phyloP scores from a whole-genome alignment of 257 asterid species.

The Jacaranda mimosifolia region DNA sequence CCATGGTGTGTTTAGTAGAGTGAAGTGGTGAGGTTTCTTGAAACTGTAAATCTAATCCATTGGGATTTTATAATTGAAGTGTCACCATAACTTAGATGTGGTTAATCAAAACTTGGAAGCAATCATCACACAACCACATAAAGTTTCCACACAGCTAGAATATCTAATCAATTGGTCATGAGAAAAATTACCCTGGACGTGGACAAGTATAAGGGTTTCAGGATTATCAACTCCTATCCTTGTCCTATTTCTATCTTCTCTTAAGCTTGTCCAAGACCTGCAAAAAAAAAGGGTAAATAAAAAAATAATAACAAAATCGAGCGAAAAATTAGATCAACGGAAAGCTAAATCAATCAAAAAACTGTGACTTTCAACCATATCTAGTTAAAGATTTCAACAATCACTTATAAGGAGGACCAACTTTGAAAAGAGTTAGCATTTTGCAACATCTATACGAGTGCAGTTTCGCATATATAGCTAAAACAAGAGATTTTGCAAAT shows the following conservation, averaged over 20 bases:
- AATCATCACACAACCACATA: constrained; percentile 10
- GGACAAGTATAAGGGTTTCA: constrained; percentile 34
- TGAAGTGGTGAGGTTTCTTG: constrained; percentile 29
- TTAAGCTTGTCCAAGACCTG: constrained; percentile 42
- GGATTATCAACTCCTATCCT: constrained; percentile 32
- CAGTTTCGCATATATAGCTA: neutral
- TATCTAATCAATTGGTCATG: constrained; percentile 21
- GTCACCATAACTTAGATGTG: neutral
- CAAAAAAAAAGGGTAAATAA: constrained; percentile 18
- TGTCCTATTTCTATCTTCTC: constrained; percentile 43
- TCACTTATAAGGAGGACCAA: too few species aligned
- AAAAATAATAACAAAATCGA: neutral
- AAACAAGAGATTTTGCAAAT: neutral
- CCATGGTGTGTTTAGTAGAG: neutral
- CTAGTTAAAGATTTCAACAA: neutral
- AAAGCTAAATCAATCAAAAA: neutral
- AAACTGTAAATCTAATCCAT: constrained; percentile 25
- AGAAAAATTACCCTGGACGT: constrained; percentile 49
- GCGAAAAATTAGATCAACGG: neutral
- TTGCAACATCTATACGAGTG: neutral
- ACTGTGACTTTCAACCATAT: neutral
- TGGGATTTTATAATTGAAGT: neutral
- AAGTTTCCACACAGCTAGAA: neutral
- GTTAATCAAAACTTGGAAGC: neutral
- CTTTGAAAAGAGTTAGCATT: neutral